A percentile compares a stretch with the other conserved stretches of the same genome.
phyloP scores from a whole-genome alignment of 768 basidiomycete genomes.

The Filobasidium wieringae region DNA sequence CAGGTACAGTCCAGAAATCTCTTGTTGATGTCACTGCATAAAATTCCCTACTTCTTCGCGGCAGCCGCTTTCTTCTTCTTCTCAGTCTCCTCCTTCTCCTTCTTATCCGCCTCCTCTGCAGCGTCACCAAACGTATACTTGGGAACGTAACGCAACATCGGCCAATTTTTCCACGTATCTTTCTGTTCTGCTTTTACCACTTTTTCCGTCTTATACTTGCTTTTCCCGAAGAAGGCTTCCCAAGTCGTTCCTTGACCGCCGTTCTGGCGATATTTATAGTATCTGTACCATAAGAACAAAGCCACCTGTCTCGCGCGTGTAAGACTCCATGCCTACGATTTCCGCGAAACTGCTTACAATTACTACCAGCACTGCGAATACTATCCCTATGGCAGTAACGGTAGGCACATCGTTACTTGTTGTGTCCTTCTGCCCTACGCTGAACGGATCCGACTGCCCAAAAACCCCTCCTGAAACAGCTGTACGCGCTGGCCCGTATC shows the following conservation, averaged over 20 bases:
- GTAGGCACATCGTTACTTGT: not conserved
- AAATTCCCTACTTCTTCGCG: not conserved
- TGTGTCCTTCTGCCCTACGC: not conserved
- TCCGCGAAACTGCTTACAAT: not conserved
- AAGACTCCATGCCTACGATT: not conserved
- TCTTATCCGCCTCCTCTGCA: constrained; percentile 5
- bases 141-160: constrained; percentile 13
- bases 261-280: not conserved
- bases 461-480: not conserved
- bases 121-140: constrained; percentile 7
- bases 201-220: not conserved
- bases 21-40: too few relatives aligned
- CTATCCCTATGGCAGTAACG: not conserved
- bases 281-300: not conserved
- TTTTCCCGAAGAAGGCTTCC: constrained; percentile 10
- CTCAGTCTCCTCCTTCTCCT: constrained; percentile 7
- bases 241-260: constrained; percentile 6
- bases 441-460: not conserved
- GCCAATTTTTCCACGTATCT: constrained; percentile 13
- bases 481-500: not conserved
- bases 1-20: too few relatives aligned
- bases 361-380: not conserved
- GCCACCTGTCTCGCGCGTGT: not conserved
- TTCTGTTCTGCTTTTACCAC: not conserved
- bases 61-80: constrained; percentile 1